These are phyloP conservation scores for Anacardium occidentale DNA, from an alignment of 345 rosid genomes.

Conservation along the genomic window DNA sequence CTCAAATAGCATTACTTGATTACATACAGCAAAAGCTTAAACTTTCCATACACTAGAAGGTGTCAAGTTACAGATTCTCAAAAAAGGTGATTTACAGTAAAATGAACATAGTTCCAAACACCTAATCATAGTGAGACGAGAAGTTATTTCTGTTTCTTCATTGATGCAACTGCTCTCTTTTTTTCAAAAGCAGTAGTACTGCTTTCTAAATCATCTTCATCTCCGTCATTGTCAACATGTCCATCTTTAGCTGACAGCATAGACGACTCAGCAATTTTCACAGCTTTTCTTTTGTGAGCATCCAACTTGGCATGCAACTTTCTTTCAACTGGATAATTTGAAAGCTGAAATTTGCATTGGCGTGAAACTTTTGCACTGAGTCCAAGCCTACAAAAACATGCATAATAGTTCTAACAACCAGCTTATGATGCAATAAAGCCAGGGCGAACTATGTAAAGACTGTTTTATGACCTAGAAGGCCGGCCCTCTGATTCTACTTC, in stretches of 20 bases:
- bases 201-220: constrained; percentile 38
- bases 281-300: constrained; percentile 52
- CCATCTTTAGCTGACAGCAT: constrained; percentile 18
- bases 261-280: constrained; percentile 29
- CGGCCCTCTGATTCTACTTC: constrained; percentile 42
- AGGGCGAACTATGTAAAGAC: not conserved
- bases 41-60: not conserved
- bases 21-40: not conserved
- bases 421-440: not conserved
- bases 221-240: constrained; percentile 32
- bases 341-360: constrained; percentile 31
- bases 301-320: constrained; percentile 56
- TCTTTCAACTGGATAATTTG: constrained; percentile 55
- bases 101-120: not conserved
- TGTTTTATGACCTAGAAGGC: constrained; percentile 40
- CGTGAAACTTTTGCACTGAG: constrained; percentile 61
- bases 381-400: constrained; percentile 44
- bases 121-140: not conserved
- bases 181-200: constrained; percentile 37
- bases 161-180: constrained; percentile 31
- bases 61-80: not conserved
- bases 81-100: not conserved
- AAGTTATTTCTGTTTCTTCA: constrained; percentile 30
- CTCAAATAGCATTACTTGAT: not conserved
- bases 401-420: not conserved